Conservation (phyloP, 495 filamentous ascomycete species). For the Pseudevernia furfuracea region DNA sequence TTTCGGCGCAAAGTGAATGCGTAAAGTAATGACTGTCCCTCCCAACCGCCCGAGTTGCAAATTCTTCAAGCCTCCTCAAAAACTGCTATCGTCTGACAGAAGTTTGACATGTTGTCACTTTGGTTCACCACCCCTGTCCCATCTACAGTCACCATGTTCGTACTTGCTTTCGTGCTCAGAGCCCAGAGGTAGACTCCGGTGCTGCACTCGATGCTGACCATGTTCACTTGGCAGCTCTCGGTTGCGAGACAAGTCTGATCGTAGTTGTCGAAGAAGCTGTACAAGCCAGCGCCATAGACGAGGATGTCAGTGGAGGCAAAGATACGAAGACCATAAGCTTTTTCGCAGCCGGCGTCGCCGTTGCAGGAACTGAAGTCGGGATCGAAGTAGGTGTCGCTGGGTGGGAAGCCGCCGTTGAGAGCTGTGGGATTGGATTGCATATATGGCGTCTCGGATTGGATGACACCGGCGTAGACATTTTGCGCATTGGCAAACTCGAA, state of each 20-base stretch:
- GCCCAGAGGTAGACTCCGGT: conserved; percentile 63
- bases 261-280: conserved; percentile 86
- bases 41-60: conserved; percentile 8
- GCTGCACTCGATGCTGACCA: conserved; percentile 72
- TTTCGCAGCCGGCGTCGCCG: conserved; percentile 52
- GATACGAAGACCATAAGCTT: conserved; percentile 80
- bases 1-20: not conserved
- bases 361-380: conserved; percentile 64
- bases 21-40: too few relatives aligned
- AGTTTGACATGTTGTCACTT: conserved; percentile 60
- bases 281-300: conserved; percentile 72
- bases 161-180: conserved; percentile 78
- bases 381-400: conserved; percentile 58
- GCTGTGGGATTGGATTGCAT: conserved; percentile 80
- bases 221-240: conserved; percentile 77
- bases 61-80: conserved; percentile 40
- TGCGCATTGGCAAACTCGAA: conserved; percentile 76
- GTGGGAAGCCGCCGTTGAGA: conserved; percentile 58
- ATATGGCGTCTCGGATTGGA: conserved; percentile 92
- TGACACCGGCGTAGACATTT: conserved; percentile 76
- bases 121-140: conserved; percentile 49
- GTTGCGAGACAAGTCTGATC: conserved; percentile 64
- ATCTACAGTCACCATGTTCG: conserved; percentile 71
- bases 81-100: conserved; percentile 66
- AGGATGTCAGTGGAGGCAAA: conserved; percentile 58